A percentile compares a stretch with the other conserved stretches of the same genome.
phyloP scores from a whole-genome alignment of 2,329 filamentous ascomycete genomes.

The Fusarium xylarioides region DNA sequence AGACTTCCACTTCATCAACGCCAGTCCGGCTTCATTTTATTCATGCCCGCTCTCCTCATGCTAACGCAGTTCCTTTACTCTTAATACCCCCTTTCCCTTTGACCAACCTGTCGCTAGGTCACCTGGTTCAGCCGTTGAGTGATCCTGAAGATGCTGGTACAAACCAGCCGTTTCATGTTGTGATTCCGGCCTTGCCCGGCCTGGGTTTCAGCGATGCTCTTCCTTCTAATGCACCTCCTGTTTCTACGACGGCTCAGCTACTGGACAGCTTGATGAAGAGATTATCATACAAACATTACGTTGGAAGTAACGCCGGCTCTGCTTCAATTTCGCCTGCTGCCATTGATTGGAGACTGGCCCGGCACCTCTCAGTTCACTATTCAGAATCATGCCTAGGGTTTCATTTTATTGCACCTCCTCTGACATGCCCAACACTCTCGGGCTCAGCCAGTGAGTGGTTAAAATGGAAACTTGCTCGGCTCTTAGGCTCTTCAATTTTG shows the following conservation, averaged over 20 bases:
- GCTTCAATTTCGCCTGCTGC: slow-evolving; percentile 55
- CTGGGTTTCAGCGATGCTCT: slow-evolving; percentile 74
- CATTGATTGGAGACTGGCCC: slow-evolving; percentile 62
- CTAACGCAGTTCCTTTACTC: slow-evolving; percentile 68
- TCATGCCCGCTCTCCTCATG: slow-evolving; percentile 63
- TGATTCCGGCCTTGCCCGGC: slow-evolving; percentile 72
- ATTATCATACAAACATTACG: slow-evolving; percentile 66
- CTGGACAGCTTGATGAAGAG: slow-evolving; percentile 68
- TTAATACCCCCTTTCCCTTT: slow-evolving; percentile 73
- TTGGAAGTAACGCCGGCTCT: slow-evolving; percentile 64
- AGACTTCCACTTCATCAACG: slow-evolving; percentile 50
- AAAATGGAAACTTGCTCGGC: slow-evolving; percentile 64
- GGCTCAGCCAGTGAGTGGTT: slow-evolving; percentile 59
- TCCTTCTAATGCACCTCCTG: slow-evolving; percentile 57
- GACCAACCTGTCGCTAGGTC: slow-evolving; percentile 67
- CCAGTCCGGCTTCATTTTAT: slow-evolving; percentile 71
- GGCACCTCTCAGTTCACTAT: slow-evolving; percentile 58
- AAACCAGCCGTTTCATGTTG: slow-evolving; percentile 69
- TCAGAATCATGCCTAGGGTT: slow-evolving; percentile 64
- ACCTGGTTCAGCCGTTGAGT: slow-evolving; percentile 64
- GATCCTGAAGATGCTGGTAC: slow-evolving; percentile 58
- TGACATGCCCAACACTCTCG: slow-evolving; percentile 58
- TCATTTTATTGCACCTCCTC: slow-evolving; percentile 67
- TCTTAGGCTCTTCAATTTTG: slow-evolving; percentile 59
- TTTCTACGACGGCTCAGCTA: slow-evolving; percentile 62